Evolutionary conservation across 2,329 filamentous ascomycete species (phyloP), one percentile per base, ranked within the genome.

Genomic region (Lachnellula subtilissima): DNA sequence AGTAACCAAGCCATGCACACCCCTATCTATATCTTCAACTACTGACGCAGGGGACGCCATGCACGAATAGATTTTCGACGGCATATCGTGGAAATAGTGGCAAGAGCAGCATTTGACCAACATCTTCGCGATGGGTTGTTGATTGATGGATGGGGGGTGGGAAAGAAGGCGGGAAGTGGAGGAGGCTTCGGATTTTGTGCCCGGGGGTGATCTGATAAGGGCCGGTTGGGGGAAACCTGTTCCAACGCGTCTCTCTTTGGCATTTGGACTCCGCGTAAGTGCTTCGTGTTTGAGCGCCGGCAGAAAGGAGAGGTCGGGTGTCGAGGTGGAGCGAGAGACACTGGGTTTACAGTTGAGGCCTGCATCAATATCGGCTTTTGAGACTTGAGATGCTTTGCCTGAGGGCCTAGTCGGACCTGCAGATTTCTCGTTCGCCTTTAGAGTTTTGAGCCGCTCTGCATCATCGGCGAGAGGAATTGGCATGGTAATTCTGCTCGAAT

Each of bases 61-160:
- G 67, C 80, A 83, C 64, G 85, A 80, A 67, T 86, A 86, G 22
- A 86, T 73, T 54, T 80, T 79, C 50, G 78, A 81, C 4, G 84
- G 84, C 79, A 87, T 81, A 67, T 87, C 84, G 63, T 86, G 83
- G 67, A 82, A 84, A 70, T 81, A 85, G 54, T 78, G 78, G 75
- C 84, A 87, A 55, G 73, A 75, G 71, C 84, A 87, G 70, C 84
- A 87, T 65, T 86, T 78, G 12, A 86, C 83, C 32, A 87, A 78
- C 74, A 85, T 80, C 72, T 86, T 87, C 36, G 80, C 80, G 12
- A 84, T 61, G 4, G 65, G 65, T 22, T 68, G 63, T 5, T 17
- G 22, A 4, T 19, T 22, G 55, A 45, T 9, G 47, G 52, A 11
- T 37, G 40, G 8, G n/a, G 6, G 19, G 6, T 25, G 6, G 12